phyloP scores from a whole-genome alignment of 148 eudicot genomes.

The Cornus controversa region DNA sequence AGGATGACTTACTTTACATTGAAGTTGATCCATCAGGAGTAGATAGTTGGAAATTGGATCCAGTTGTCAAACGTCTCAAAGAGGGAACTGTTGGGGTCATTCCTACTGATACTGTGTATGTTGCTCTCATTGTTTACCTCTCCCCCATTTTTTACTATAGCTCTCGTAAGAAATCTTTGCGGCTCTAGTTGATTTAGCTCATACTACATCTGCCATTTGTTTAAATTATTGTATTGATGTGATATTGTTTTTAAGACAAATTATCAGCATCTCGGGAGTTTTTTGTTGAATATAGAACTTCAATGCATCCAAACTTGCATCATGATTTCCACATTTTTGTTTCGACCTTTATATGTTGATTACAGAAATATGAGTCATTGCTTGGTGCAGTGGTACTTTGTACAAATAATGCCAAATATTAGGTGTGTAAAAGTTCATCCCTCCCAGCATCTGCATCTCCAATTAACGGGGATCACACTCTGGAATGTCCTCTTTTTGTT shows the following conservation, averaged over 20 bases:
- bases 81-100: constrained; percentile 94
- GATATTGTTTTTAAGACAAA: not conserved
- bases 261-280: not conserved
- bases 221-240: not conserved
- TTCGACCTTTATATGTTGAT: not conserved
- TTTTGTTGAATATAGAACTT: not conserved
- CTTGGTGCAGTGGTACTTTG: too few species aligned
- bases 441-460: too few species aligned
- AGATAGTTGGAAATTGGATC: constrained; percentile 81
- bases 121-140: not conserved
- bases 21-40: constrained; percentile 77
- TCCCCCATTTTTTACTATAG: not conserved
- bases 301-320: not conserved
- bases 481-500: too few species aligned
- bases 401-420: too few species aligned
- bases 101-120: constrained; percentile 93
- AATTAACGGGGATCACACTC: too few species aligned
- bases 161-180: too few species aligned
- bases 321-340: not conserved
- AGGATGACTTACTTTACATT: constrained; percentile 60
- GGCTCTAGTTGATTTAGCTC: not conserved
- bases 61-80: constrained; percentile 58
- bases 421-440: too few species aligned
- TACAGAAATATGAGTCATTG: not conserved
- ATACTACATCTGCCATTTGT: not conserved